Base-by-base conservation (phyloP, 2,329 filamentous ascomycete species). In the Colletotrichum phormii region DNA sequence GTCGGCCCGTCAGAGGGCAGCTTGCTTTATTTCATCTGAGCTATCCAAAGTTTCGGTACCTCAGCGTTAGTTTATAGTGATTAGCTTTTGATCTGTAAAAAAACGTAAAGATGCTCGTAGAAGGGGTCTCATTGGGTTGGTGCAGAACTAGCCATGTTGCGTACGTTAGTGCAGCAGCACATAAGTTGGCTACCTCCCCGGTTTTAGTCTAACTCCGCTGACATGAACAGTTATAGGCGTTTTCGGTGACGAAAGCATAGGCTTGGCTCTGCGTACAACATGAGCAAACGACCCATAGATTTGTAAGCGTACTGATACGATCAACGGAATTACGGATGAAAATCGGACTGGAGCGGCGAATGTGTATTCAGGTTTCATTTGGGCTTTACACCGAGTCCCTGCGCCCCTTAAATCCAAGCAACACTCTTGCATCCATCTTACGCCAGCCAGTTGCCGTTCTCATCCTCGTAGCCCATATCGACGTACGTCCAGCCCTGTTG, bases 401-500 rank as follows among this genome's bases (percentile, higher is more conserved):
- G 37, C 18, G 6, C 18, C 1, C 42, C n/a, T 9, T 18, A 9
- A 49, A n/a, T 9, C 5, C 18, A 5, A 9, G 7, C 18, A 15
- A n/a, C 42, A 3, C 18, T 22, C 42, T 11, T 0, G 9, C 5
- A 29, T 29, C 26, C 26, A 29, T 22, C 33, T 73, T 55, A 77
- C 3, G 60, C 62, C 37, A 78, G 31, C 76, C 78, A 79, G 35
- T 79, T 77, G 22, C 78, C 78, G 15, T 78, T 22, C 57, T 77
- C 77, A 53, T 79, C 76, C 64, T 79, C 78, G 75, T 77, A 80
- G 3, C 78, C 78, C 63, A 79, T 74, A 11, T 80, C 78, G 12
- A 62, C 72, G 31, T 67, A 73, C 4, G 75, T 76, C 78, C 78
- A 80, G 2, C 75, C 75, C 51, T 72, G 55, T 12, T 77, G 66